A percentile compares a stretch with the other conserved stretches of the same genome.
Conservation (phyloP, 2,329 filamentous ascomycete genomes). For the Tetracladium maxilliforme region DNA sequence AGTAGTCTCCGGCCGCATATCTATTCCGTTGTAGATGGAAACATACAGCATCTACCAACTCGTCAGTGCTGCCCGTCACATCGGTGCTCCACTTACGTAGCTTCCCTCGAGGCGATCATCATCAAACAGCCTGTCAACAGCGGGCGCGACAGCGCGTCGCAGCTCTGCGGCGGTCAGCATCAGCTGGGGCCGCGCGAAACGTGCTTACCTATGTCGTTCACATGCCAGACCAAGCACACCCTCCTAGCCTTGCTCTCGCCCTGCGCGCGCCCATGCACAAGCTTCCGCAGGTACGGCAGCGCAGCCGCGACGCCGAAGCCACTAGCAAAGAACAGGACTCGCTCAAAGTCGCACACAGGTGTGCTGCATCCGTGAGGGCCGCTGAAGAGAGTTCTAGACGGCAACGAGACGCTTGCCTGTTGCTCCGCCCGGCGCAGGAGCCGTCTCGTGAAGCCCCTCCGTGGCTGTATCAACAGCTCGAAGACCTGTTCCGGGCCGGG, state of each 20-base stretch:
- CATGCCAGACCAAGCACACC: slow-evolving; percentile 19
- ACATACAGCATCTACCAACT: slow-evolving; percentile 2
- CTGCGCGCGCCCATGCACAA: slow-evolving; percentile 18
- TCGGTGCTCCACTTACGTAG: background rate
- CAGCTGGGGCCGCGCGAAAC: background rate
- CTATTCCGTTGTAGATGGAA: slow-evolving; percentile 7
- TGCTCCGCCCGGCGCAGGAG: slow-evolving; percentile 7
- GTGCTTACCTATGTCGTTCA: slow-evolving; percentile 10
- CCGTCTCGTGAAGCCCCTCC: slow-evolving; percentile 11
- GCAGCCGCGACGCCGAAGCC: slow-evolving; percentile 18
- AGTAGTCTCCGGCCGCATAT: too few species aligned
- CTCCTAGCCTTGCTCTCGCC: slow-evolving; percentile 10
- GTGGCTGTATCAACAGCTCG: slow-evolving; percentile 16
- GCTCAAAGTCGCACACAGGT: slow-evolving; percentile 12
- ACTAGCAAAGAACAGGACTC: slow-evolving; percentile 17
- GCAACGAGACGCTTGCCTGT: slow-evolving; percentile 3
- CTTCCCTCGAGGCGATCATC: slow-evolving; percentile 1
- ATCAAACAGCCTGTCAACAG: too few species aligned
- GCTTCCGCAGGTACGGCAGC: slow-evolving; percentile 17
- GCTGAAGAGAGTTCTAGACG: slow-evolving; percentile 12
- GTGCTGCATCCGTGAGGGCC: slow-evolving; percentile 15
- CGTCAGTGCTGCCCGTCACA: background rate
- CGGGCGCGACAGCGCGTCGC: background rate
- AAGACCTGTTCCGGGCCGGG: slow-evolving; percentile 7
- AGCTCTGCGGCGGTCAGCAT: background rate